A percentile compares a stretch with the other conserved stretches of the same genome.
phyloP scores from a whole-genome alignment of 768 basidiomycete species.

The Kwoniella sp. region DNA sequence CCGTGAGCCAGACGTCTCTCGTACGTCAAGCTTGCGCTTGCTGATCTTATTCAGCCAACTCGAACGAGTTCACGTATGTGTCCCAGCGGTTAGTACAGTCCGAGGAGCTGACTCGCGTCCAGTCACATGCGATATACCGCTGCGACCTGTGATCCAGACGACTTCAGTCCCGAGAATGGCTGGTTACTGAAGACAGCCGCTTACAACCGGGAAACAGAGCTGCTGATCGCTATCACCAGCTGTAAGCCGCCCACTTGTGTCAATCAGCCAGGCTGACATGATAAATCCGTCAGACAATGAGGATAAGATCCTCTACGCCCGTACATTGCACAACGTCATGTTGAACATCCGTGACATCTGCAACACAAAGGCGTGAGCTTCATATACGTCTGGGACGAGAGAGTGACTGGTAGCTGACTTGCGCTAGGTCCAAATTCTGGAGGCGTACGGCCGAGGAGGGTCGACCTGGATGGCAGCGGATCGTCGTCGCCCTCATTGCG shows the following conservation, averaged over 20 bases:
- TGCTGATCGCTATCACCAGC: constrained; percentile 33
- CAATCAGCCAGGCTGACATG: constrained; percentile 59
- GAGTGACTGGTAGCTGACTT: constrained; percentile 44
- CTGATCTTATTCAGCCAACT: constrained; percentile 49
- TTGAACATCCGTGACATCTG: constrained; percentile 65
- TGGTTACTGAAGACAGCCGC: constrained; percentile 48
- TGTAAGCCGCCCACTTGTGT: constrained; percentile 6
- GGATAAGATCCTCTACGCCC: constrained; percentile 48
- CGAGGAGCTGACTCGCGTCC: constrained; percentile 86
- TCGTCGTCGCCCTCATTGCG: constrained; percentile 51
- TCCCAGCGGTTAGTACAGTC: constrained; percentile 57
- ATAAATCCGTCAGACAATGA: constrained; percentile 36
- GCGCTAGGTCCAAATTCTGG: constrained; percentile 49
- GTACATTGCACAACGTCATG: constrained; percentile 91
- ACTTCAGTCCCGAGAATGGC: constrained; percentile 61
- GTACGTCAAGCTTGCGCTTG: not conserved
- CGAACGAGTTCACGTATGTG: constrained; percentile 85
- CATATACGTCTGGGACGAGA: not conserved
- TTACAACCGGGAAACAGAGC: constrained; percentile 31
- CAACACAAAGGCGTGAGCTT: constrained; percentile 53
- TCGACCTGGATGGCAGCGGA: constrained; percentile 50
- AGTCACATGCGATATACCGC: constrained; percentile 56
- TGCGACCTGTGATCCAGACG: constrained; percentile 46
- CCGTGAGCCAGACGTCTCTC: constrained; percentile 4
- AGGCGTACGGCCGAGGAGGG: constrained; percentile 49